Evolutionary conservation across 179 eudicot genomes (phyloP).

Genomic region (Beta lomatogona): DNA sequence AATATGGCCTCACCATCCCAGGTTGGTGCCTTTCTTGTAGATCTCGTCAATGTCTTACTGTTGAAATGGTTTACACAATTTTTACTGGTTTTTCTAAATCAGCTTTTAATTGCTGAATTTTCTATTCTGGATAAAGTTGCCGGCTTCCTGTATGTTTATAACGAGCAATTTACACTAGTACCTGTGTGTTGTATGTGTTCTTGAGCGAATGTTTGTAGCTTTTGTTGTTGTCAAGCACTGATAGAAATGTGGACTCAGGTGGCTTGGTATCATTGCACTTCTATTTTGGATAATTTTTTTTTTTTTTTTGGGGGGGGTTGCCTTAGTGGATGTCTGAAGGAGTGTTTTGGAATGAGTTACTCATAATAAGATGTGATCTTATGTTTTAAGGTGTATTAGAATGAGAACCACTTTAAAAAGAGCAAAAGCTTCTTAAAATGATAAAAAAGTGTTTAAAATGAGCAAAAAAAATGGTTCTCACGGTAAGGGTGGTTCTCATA

Average conservation of each 20-base stretch:
- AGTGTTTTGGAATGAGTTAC: not conserved
- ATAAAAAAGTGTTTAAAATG: no score
- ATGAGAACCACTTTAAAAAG: no score
- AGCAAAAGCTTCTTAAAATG: no score
- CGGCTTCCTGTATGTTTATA: conserved; percentile 9
- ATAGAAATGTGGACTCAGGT: not conserved
- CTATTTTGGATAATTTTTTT: no score
- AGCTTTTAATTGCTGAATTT: conserved; percentile 3
- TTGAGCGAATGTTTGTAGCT: not conserved
- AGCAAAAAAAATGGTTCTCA: no score
- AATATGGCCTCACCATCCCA: conserved; percentile 38
- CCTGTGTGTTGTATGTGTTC: not conserved
- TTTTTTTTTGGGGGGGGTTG: no score
- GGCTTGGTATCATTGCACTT: not conserved
- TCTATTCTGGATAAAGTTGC: not conserved
- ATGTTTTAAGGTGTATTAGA: not conserved
- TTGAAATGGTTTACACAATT: not conserved
- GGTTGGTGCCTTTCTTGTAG: conserved; percentile 42
- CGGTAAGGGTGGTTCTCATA: no score
- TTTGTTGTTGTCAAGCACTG: not conserved
- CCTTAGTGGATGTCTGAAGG: not conserved
- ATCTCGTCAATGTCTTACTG: conserved; percentile 7
- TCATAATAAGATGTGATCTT: not conserved
- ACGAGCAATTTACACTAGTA: not conserved
- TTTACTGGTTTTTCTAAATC: conserved; percentile 1